Evolutionary conservation across 2,329 filamentous ascomycete genomes (phyloP).

Genomic region (Whalleya microplaca): DNA sequence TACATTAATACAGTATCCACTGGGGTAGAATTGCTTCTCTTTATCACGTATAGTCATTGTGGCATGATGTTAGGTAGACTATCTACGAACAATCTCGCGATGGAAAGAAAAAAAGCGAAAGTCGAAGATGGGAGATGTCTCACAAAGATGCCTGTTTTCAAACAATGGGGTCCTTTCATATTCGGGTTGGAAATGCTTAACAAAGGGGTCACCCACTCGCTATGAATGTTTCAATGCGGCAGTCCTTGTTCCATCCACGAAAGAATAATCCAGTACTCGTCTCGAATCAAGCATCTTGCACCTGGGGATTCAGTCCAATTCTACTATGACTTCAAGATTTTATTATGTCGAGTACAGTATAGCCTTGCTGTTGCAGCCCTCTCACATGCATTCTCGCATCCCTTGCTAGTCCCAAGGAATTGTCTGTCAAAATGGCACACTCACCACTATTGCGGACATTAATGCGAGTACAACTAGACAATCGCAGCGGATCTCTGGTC

Average conservation of each 20-base stretch:
- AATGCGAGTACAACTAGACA: conserved; percentile 17
- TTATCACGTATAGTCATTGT: no score
- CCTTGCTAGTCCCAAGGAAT: background rate
- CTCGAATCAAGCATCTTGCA: background rate
- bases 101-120: background rate
- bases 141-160: background rate
- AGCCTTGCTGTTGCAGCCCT: background rate
- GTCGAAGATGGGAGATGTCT: background rate
- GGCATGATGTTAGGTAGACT: no score
- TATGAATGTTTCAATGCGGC: background rate
- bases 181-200: background rate
- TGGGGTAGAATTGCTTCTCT: no score
- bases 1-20: no score
- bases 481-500: conserved; percentile 13
- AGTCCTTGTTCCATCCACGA: background rate
- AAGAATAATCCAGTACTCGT: background rate
- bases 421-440: conserved; percentile 14
- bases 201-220: background rate
- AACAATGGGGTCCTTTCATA: background rate
- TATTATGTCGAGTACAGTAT: background rate
- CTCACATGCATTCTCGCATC: background rate
- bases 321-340: background rate
- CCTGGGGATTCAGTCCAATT: background rate
- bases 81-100: background rate
- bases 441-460: conserved; percentile 22